phyloP scores from a whole-genome alignment of 306 rosid genomes.

The Prunus kanzakura region DNA sequence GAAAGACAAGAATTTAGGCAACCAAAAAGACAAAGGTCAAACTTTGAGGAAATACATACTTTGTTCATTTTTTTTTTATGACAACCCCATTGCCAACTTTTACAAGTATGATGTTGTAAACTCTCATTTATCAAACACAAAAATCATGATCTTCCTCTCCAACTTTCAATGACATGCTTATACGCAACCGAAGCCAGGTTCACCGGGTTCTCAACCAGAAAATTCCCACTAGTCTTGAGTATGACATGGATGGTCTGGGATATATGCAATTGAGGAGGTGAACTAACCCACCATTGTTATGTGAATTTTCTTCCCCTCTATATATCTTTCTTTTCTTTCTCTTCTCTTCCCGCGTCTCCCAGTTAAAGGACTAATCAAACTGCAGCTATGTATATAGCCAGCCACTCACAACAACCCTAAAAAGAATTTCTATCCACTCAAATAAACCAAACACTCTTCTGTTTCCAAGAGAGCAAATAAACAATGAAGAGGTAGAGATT shows the following conservation, averaged over 20 bases:
- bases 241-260: neutral
- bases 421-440: neutral
- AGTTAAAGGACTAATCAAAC: neutral
- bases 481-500: slow-evolving; percentile 18
- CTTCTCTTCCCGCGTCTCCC: neutral
- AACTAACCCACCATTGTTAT: neutral
- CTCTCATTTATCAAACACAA: neutral
- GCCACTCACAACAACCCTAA: neutral
- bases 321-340: neutral
- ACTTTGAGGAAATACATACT: neutral
- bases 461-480: slow-evolving; percentile 15
- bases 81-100: neutral
- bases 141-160: neutral
- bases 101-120: neutral
- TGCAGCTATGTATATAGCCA: neutral
- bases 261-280: neutral
- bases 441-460: neutral
- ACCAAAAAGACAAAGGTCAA: neutral
- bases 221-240: neutral
- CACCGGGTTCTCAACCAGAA: neutral
- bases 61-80: neutral
- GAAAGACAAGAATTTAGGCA: neutral
- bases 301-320: neutral
- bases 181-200: neutral
- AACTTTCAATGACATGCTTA: neutral